These are phyloP conservation scores for Auricularia sp. DNA, from an alignment of 768 basidiomycete species.

Conservation along the genomic window DNA sequence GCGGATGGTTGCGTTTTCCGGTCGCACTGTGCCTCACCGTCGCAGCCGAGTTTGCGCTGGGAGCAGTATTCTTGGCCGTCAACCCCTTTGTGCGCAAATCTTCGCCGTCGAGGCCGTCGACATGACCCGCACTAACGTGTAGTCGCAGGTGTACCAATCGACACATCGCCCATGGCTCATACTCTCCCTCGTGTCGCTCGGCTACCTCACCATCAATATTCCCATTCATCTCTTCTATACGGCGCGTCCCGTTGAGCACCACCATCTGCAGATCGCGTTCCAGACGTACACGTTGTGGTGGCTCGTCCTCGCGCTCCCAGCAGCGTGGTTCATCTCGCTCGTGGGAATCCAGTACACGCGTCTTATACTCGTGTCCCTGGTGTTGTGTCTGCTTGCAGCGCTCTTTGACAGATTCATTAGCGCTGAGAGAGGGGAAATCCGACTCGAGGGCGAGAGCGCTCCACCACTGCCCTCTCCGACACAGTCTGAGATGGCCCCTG, in stretches of 20 bases:
- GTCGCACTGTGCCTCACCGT: neutral
- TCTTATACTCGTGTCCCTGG: neutral
- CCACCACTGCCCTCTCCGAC: neutral
- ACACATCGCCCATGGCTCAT: slow-evolving; percentile 4
- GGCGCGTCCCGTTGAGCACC: slow-evolving; percentile 1
- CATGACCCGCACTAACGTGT: neutral
- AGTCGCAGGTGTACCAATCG: neutral
- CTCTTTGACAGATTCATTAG: neutral
- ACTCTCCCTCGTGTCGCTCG: neutral
- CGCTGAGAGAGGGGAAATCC: neutral
- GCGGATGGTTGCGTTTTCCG: slow-evolving; percentile 5
- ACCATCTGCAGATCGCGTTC: neutral
- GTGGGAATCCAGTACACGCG: neutral
- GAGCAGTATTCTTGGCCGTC: neutral
- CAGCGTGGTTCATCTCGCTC: neutral
- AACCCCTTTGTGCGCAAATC: slow-evolving; percentile 2
- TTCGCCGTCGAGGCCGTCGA: neutral
- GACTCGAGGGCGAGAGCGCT: neutral
- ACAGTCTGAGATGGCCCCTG: neutral
- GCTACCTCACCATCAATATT: neutral
- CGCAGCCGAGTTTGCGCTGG: slow-evolving; percentile 1
- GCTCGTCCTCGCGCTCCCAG: slow-evolving; percentile 4
- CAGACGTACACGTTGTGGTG: slow-evolving; percentile 4
- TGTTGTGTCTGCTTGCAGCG: neutral
- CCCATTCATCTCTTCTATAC: neutral